Base-by-base conservation (phyloP, 495 filamentous ascomycete species). In the Hypoxylon subgilvum region DNA sequence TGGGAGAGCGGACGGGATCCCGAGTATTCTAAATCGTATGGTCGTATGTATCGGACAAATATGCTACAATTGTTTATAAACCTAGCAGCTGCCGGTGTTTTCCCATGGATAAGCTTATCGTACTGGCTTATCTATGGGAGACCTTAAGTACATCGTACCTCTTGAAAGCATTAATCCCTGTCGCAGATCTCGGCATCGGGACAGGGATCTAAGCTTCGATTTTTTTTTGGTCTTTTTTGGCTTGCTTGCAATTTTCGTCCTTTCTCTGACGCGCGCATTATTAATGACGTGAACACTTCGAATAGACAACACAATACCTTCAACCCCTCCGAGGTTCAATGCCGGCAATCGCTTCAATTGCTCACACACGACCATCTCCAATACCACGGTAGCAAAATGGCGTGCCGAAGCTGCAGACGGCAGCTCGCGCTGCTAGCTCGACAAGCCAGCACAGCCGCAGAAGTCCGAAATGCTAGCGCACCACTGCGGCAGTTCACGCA, bases 1-100 rank as follows among this genome's bases (percentile, higher is more conserved):
- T 66, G 74, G 74, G 67, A 75, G 75, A 79, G 72, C 76, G 71
- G 73, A 79, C 76, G 74, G 77, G 76, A 75, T 74, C 69, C 73
- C 75, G 70, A 73, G 66, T 72, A 69, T 52, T 77, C 74, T 58
- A 70, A 39, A 71, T 63, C 65, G 49, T 77, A 69, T 78, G 76
- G 76, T 75, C 74, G 76, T 75, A 78, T 59, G 64, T 69, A n/a
- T n/a, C n/a, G n/a, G n/a, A n/a, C n/a, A n/a, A n/a, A n/a, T n/a
- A n/a, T n/a, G n/a, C n/a, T n/a, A n/a, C n/a, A n/a, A n/a, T n/a
- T n/a, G n/a, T n/a, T n/a, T n/a, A n/a, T n/a, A n/a, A n/a, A n/a
- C n/a, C n/a, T n/a, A n/a, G n/a, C n/a, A n/a, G n/a, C n/a, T n/a
- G n/a, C n/a, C n/a, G n/a, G n/a, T n/a, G n/a, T n/a, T n/a, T n/a